A percentile compares a stretch with the other conserved stretches of the same genome.
These are phyloP conservation scores for Penicillium coffeae DNA, from an alignment of 495 filamentous ascomycete genomes.

Conservation along the genomic window DNA sequence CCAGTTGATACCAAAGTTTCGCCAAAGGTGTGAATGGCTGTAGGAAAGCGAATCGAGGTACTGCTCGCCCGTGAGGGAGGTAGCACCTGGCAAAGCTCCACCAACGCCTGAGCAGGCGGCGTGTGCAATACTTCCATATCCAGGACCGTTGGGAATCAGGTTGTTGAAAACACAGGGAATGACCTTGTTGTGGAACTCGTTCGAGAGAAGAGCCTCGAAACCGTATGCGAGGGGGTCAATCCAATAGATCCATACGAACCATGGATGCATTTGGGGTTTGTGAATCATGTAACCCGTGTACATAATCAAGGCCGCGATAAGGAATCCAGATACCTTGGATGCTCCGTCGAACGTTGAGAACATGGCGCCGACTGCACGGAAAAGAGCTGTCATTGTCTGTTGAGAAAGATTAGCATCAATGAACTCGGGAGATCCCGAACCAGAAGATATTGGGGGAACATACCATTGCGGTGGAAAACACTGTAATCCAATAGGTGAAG, in stretches of 20 bases:
- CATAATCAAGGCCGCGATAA: slow-evolving; percentile 47
- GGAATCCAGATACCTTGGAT: slow-evolving; percentile 51
- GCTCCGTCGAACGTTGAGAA: slow-evolving; percentile 51
- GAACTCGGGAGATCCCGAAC: too few relatives aligned
- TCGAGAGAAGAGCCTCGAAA: slow-evolving; percentile 64
- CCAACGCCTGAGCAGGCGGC: slow-evolving; percentile 54
- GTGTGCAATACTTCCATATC: slow-evolving; percentile 26
- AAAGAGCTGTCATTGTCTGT: slow-evolving; percentile 48
- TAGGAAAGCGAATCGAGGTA: slow-evolving; percentile 51
- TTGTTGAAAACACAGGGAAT: slow-evolving; percentile 48
- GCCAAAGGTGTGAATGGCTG: slow-evolving; percentile 41
- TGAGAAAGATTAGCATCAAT: slow-evolving; percentile 2
- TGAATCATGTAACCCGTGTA: slow-evolving; percentile 60
- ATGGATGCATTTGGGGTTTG: slow-evolving; percentile 63
- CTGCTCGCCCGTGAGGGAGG: slow-evolving; percentile 38
- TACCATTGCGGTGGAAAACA: slow-evolving; percentile 39
- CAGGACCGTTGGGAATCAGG: slow-evolving; percentile 38
- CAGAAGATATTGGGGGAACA: too few relatives aligned
- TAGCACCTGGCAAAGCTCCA: slow-evolving; percentile 42
- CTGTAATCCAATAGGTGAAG: slow-evolving; percentile 49
- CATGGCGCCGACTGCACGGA: slow-evolving; percentile 46
- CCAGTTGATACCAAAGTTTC: slow-evolving; percentile 46
- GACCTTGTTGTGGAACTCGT: slow-evolving; percentile 57
- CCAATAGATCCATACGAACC: slow-evolving; percentile 73
- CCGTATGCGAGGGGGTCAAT: slow-evolving; percentile 71